Base-by-base conservation (phyloP, 2,329 filamentous ascomycete species). In the Monosporascus sp. region DNA sequence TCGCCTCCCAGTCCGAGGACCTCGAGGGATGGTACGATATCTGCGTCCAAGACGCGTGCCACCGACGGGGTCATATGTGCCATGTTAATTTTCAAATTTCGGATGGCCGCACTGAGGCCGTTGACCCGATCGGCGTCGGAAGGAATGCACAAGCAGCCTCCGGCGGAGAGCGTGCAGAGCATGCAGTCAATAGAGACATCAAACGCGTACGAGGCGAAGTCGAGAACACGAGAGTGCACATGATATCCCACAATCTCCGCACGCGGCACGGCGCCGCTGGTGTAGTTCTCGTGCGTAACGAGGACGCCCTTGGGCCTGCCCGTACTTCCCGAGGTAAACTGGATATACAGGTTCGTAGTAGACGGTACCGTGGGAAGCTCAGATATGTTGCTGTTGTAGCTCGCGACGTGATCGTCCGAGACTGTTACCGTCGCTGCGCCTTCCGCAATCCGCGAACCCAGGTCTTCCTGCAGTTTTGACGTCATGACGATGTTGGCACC, bases 241-340 rank as follows among this genome's bases (percentile, higher is more conserved):
- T 65, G 68, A 59, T 78, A 76, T 20, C 74, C 71, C 24, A 78
- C 71, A 5, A 69, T 69, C 3, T 72, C 63, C 2, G 70, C 72
- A 38, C 75, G 69, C 1, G 74, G 74, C 17, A 74, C 56, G 6
- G 74, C 73, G 35, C 75, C 74, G 47, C 74, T 76, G 31, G 74
- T 73, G 54, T 74, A 78, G 51, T 76, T 77, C 37, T 65, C 68
- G 54, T 80, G 77, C 2, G 73, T 72, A 53, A 78, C 70, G 46
- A 85, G 73, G 4, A 85, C 82, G 22, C 83, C 84, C 69, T 86
- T 86, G 1, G 83, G 84, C 54, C 77, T 78, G 7, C 84, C 83
- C 0, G 84, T 86, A 55, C 81, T 86, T 16, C 83, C 83, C 1
- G 82, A 86, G 11, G 83, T 86, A 63, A 85, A 86, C 62, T 86